These are phyloP conservation scores for Plasmodium inui DNA, from an alignment of 169 alveolate species.

Conservation along the genomic window DNA sequence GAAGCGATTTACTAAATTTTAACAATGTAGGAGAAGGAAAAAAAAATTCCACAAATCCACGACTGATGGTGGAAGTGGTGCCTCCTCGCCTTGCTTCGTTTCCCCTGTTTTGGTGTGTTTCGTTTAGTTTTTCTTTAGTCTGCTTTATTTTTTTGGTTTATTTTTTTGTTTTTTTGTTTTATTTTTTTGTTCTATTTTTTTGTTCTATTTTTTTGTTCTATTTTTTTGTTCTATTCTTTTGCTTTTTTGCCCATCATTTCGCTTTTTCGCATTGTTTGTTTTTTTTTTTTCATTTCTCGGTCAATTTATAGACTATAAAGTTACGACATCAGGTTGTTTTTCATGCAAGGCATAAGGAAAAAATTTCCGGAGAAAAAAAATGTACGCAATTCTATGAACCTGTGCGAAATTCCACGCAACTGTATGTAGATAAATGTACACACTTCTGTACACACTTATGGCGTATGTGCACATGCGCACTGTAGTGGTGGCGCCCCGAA, in stretches of 20 bases:
- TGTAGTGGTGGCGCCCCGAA: neutral
- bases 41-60: neutral
- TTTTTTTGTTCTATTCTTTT: neutral
- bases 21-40: neutral
- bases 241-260: neutral
- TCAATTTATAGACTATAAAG: neutral
- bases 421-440: neutral
- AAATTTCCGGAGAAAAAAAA: neutral
- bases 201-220: neutral
- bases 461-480: neutral
- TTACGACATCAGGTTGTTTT: neutral
- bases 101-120: neutral
- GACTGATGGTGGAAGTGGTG: neutral
- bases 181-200: neutral
- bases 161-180: neutral
- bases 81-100: neutral
- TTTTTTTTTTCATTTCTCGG: slow-evolving; percentile 9
- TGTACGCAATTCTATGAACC: neutral
- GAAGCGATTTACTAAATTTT: neutral
- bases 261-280: neutral
- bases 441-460: neutral
- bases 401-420: neutral
- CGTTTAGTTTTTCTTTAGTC: neutral
- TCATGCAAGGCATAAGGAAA: neutral
- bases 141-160: neutral